Evolutionary conservation across 2,329 filamentous ascomycete genomes (phyloP).

Genomic region (Aspergillus persii): DNA sequence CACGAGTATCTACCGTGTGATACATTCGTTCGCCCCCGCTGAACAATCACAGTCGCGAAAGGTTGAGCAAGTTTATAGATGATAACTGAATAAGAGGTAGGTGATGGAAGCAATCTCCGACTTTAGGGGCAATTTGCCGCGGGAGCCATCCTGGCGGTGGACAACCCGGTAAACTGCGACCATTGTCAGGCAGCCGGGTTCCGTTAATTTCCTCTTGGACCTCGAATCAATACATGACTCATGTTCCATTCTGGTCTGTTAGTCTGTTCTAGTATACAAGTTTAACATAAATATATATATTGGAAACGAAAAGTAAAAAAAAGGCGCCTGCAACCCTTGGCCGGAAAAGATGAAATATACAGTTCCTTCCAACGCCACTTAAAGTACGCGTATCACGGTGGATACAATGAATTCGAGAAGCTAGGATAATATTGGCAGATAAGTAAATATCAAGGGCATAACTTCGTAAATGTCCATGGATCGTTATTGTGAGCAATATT

Average conservation of each 20-base stretch:
- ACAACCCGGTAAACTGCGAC: background rate
- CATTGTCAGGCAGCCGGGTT: too few relatives aligned
- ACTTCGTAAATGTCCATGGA: conserved; percentile 11
- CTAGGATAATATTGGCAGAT: background rate
- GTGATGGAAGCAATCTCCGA: background rate
- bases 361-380: background rate
- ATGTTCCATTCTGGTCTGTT: background rate
- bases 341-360: background rate
- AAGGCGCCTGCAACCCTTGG: too few relatives aligned
- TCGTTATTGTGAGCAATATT: background rate
- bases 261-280: background rate
- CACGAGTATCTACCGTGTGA: background rate
- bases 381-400: background rate
- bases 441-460: conserved; percentile 7
- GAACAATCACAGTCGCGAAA: background rate
- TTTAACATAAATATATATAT: too few relatives aligned
- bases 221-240: too few relatives aligned
- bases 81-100: background rate
- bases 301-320: too few relatives aligned
- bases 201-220: too few relatives aligned
- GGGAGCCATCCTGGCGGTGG: background rate
- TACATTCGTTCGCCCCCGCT: background rate
- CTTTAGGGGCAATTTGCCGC: background rate
- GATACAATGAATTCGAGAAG: background rate
- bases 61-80: background rate